Conservation (phyloP, 176 grass and related monocot genomes). For the Pontederia crassipes region DNA sequence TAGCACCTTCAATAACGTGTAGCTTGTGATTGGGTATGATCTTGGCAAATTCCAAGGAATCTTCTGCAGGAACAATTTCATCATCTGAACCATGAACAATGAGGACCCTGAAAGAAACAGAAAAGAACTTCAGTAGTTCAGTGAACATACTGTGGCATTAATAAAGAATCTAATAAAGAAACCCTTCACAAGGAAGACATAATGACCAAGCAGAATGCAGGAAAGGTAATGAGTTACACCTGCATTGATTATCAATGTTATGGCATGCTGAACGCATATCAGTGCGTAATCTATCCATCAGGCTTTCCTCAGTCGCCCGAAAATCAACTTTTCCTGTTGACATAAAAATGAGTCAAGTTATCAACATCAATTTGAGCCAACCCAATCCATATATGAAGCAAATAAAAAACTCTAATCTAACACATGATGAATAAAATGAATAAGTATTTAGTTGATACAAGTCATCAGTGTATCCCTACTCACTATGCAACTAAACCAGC, state of each 20-base stretch:
- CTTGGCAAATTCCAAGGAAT: slow-evolving; percentile 2
- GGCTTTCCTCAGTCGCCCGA: slow-evolving; percentile 44
- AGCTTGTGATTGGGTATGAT: slow-evolving; percentile 14
- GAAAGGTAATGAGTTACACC: slow-evolving; percentile 33
- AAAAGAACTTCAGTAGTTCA: not conserved
- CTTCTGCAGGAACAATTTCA: slow-evolving; percentile 16
- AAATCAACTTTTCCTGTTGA: slow-evolving; percentile 51
- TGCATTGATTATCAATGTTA: slow-evolving; percentile 57
- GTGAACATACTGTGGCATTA: not conserved
- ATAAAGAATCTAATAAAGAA: not conserved
- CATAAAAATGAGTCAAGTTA: no score
- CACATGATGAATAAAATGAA: no score
- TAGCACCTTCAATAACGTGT: slow-evolving; percentile 10
- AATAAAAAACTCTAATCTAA: no score
- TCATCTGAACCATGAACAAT: slow-evolving; percentile 17
- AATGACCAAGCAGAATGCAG: not conserved
- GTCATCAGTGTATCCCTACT: no score
- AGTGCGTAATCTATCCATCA: slow-evolving; percentile 57
- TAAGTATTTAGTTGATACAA: no score
- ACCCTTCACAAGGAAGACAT: not conserved
- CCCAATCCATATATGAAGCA: no score
- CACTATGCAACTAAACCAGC: no score
- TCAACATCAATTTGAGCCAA: no score
- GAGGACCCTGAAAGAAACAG: slow-evolving; percentile 9
- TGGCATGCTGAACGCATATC: slow-evolving; percentile 56